A percentile compares a stretch with the other conserved stretches of the same genome.
Conservation (phyloP, 768 basidiomycete species). For the Mycena belliarum region DNA sequence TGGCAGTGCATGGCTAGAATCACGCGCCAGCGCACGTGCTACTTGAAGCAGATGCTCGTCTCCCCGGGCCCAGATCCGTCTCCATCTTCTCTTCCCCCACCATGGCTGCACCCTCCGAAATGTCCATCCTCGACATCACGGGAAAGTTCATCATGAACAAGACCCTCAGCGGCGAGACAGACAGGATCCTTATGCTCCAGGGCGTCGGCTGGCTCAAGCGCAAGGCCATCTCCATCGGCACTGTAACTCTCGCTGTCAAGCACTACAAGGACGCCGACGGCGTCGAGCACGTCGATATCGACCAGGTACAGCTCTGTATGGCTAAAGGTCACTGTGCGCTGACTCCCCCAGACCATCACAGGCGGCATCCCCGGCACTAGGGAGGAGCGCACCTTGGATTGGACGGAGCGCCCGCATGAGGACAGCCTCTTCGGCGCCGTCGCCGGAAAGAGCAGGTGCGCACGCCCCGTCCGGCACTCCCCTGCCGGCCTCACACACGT, state of each 20-base stretch:
- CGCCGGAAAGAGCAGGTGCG: slow-evolving; percentile 43
- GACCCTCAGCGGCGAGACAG: slow-evolving; percentile 57
- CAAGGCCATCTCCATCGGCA: slow-evolving; percentile 56
- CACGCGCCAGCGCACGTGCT: too few species aligned
- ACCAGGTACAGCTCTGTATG: slow-evolving; percentile 37
- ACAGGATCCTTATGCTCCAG: slow-evolving; percentile 66
- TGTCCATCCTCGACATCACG: slow-evolving; percentile 52
- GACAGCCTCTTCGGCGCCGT: slow-evolving; percentile 66
- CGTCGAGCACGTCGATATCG: slow-evolving; percentile 67
- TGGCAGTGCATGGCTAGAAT: too few species aligned
- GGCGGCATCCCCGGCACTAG: slow-evolving; percentile 59
- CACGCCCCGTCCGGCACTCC: too few species aligned
- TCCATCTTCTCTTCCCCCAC: too few species aligned
- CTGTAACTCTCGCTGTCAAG: slow-evolving; percentile 60
- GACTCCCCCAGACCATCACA: slow-evolving; percentile 44
- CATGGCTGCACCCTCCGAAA: too few species aligned
- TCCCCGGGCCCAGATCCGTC: too few species aligned
- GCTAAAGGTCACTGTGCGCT: not conserved
- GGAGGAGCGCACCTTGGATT: slow-evolving; percentile 60
- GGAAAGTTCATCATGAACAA: slow-evolving; percentile 74
- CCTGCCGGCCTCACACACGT: too few species aligned
- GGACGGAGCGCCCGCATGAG: slow-evolving; percentile 51
- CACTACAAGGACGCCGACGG: slow-evolving; percentile 63
- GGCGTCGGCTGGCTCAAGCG: slow-evolving; percentile 75
- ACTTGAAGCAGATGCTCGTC: too few species aligned